Percentiles rank a stretch among this genome's conserved stretches.
Evolutionary conservation across 441 rosid genomes (phyloP).

Genomic region (Lepidium campestre): DNA sequence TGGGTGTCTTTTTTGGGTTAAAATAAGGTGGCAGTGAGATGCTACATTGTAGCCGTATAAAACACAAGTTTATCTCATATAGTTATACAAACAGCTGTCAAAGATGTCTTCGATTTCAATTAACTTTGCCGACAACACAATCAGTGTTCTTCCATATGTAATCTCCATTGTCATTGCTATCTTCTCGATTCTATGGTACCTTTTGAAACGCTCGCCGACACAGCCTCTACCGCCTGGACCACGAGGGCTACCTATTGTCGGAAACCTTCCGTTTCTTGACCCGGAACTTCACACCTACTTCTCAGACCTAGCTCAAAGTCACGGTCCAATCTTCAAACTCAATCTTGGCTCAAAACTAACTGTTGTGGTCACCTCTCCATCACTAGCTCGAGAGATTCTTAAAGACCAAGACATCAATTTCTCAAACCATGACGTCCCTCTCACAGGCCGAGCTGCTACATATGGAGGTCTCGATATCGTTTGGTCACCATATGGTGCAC

Average conservation of each 20-base stretch:
- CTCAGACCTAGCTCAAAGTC: constrained; percentile 19
- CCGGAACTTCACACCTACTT: constrained; percentile 60
- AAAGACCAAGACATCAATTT: constrained; percentile 45
- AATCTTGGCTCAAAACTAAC: constrained; percentile 42
- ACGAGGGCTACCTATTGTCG: constrained; percentile 42
- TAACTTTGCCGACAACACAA: not conserved
- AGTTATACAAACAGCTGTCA: not conserved
- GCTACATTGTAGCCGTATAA: not conserved
- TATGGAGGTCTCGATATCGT: constrained; percentile 40
- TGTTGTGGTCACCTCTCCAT: constrained; percentile 36
- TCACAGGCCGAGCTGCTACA: constrained; percentile 11
- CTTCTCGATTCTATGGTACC: constrained; percentile 25
- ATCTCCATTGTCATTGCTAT: not conserved
- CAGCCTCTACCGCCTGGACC: constrained; percentile 44
- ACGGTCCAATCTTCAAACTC: constrained; percentile 47
- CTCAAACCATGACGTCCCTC: constrained; percentile 47
- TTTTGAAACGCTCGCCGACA: constrained; percentile 18
- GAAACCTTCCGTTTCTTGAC: constrained; percentile 36
- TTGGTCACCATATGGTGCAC: constrained; percentile 44
- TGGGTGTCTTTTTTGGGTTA: no score
- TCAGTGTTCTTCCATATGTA: not conserved
- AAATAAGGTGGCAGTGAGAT: no score
- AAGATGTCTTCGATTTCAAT: not conserved
- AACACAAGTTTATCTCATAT: no score
- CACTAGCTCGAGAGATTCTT: constrained; percentile 41